These are phyloP conservation scores for Cucurbitaria berberidis DNA, from an alignment of 2,329 filamentous ascomycete genomes.

Conservation along the genomic window DNA sequence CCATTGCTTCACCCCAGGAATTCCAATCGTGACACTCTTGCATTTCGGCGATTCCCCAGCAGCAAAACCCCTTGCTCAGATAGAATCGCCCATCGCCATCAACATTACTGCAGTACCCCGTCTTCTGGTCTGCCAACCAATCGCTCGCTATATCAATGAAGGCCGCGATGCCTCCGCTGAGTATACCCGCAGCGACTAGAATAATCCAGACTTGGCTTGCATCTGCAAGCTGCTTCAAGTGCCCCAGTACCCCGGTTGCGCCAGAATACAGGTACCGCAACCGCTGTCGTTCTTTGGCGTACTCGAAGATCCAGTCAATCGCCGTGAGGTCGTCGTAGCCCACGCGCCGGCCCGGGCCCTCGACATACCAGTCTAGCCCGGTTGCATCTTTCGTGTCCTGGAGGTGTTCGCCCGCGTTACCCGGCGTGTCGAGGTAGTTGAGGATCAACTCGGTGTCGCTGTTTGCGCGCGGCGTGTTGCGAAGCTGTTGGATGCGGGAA, in stretches of 20 bases:
- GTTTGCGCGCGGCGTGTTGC: slow-evolving; percentile 24
- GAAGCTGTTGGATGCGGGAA: slow-evolving; percentile 31
- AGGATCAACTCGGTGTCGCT: slow-evolving; percentile 50
- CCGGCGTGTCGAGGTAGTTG: slow-evolving; percentile 50
- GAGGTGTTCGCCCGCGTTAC: slow-evolving; percentile 45
- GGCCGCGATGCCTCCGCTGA: slow-evolving; percentile 83
- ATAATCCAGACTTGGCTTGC: slow-evolving; percentile 92
- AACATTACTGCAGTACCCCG: slow-evolving; percentile 80
- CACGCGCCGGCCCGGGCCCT: slow-evolving; percentile 86
- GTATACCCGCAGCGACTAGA: slow-evolving; percentile 81
- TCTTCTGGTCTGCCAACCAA: slow-evolving; percentile 93
- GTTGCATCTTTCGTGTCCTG: slow-evolving; percentile 54
- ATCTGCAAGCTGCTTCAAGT: slow-evolving; percentile 76
- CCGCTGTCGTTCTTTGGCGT: slow-evolving; percentile 92
- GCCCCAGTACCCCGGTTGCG: slow-evolving; percentile 73
- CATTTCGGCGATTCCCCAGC: slow-evolving; percentile 79
- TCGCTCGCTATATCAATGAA: slow-evolving; percentile 88
- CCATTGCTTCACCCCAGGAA: slow-evolving; percentile 79
- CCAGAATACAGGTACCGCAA: slow-evolving; percentile 76
- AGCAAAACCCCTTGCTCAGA: slow-evolving; percentile 89
- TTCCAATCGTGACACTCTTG: slow-evolving; percentile 87
- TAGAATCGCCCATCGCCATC: slow-evolving; percentile 87
- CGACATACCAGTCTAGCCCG: slow-evolving; percentile 80
- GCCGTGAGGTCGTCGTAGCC: slow-evolving; percentile 96
- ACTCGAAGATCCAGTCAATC: slow-evolving; percentile 99